Percentiles rank a stretch among this genome's conserved stretches.
phyloP scores from a whole-genome alignment of 805 yeast species.

The Yarrowia phangngaensis region DNA sequence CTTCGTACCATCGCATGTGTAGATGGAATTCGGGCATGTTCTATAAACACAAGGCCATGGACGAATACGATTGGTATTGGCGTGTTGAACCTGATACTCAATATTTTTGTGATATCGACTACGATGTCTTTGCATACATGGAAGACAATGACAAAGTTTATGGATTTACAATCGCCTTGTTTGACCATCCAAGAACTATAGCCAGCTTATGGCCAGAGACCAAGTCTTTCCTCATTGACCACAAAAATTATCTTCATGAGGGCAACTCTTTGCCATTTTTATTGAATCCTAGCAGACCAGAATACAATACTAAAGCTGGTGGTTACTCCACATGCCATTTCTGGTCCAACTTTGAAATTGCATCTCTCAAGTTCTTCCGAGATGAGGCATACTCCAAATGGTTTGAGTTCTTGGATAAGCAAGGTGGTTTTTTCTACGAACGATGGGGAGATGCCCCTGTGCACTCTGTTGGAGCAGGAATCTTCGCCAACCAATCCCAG shows the following conservation, averaged over 20 bases:
- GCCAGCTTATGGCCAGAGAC: slow-evolving; percentile 77
- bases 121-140: slow-evolving; percentile 81
- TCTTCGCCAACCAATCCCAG: slow-evolving; percentile 59
- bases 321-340: slow-evolving; percentile 82
- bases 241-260: slow-evolving; percentile 61
- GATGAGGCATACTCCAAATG: slow-evolving; percentile 62
- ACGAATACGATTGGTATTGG: slow-evolving; percentile 83
- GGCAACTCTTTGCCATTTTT: slow-evolving; percentile 44
- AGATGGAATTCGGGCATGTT: slow-evolving; percentile 89
- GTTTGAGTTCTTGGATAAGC: slow-evolving; percentile 61
- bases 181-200: slow-evolving; percentile 80
- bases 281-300: slow-evolving; percentile 20
- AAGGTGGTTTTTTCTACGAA: slow-evolving; percentile 85
- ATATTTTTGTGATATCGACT: slow-evolving; percentile 67
- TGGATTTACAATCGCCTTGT: slow-evolving; percentile 79
- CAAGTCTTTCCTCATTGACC: slow-evolving; percentile 57
- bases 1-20: slow-evolving; percentile 88
- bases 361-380: slow-evolving; percentile 68
- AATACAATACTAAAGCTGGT: slow-evolving; percentile 39
- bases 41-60: slow-evolving; percentile 69
- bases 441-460: slow-evolving; percentile 97
- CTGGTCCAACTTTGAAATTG: slow-evolving; percentile 86
- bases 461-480: slow-evolving; percentile 42
- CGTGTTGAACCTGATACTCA: slow-evolving; percentile 92
- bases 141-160: slow-evolving; percentile 72